These are phyloP conservation scores for Cucumis melo DNA, from an alignment of 306 rosid species.

Conservation along the genomic window DNA sequence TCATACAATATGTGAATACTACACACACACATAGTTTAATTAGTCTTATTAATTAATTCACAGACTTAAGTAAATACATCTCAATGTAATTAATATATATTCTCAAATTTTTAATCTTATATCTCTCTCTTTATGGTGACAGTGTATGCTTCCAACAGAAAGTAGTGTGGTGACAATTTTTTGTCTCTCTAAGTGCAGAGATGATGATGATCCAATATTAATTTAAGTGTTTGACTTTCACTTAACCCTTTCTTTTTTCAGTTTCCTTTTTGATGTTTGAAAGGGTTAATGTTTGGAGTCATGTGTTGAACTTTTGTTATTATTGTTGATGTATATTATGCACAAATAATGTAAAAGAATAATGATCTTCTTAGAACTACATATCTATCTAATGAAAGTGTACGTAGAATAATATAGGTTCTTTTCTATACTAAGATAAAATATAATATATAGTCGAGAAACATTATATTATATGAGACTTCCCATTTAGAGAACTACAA, in stretches of 20 bases:
- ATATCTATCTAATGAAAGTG: neutral
- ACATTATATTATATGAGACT: neutral
- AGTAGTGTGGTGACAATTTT: neutral
- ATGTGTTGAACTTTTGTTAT: neutral
- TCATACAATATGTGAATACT: neutral
- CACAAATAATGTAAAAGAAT: neutral
- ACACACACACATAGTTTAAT: neutral
- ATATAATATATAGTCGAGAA: neutral
- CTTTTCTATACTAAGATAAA: too few species aligned
- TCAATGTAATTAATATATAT: neutral
- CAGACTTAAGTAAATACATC: neutral
- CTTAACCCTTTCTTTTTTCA: neutral
- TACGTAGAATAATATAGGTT: neutral
- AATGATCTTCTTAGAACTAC: neutral
- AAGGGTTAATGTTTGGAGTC: neutral
- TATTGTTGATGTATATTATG: neutral
- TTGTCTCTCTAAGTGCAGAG: neutral
- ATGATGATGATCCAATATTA: neutral
- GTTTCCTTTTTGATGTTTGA: neutral
- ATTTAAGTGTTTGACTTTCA: neutral
- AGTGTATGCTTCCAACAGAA: neutral
- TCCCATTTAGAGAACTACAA: too few species aligned
- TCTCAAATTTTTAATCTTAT: neutral
- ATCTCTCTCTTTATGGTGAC: neutral
- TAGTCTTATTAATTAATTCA: neutral